These are phyloP conservation scores for Cyclospora cayetanensis DNA, from an alignment of 169 alveolate genomes.

Conservation along the genomic window DNA sequence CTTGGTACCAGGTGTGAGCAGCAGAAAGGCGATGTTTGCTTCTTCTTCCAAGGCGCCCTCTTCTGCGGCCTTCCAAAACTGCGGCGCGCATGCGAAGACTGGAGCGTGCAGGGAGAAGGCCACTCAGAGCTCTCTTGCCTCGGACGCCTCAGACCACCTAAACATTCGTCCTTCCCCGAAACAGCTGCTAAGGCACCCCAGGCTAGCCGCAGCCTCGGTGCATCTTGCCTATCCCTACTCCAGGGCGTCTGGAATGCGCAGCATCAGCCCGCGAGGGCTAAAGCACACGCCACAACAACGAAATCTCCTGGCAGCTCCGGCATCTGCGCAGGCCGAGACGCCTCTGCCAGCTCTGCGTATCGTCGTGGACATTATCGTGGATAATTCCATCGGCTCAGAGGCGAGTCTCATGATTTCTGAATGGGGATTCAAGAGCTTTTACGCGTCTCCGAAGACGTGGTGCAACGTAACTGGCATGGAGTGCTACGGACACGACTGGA, in stretches of 20 bases:
- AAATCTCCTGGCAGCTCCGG: not conserved
- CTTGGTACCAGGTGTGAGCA: no score
- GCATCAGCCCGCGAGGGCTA: not conserved
- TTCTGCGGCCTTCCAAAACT: no score
- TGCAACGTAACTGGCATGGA: not conserved
- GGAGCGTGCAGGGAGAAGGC: no score
- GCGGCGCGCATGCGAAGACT: no score
- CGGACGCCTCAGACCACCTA: no score
- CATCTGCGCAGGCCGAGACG: not conserved
- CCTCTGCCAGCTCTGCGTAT: not conserved
- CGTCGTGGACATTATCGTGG: not conserved
- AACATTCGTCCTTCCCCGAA: not conserved
- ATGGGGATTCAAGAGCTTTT: not conserved
- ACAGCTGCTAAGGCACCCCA: not conserved
- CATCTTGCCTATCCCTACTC: not conserved
- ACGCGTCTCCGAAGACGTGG: not conserved
- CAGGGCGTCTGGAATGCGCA: not conserved
- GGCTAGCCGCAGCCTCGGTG: not conserved
- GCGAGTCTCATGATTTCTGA: not conserved
- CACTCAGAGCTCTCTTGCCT: no score
- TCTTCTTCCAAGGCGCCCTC: no score
- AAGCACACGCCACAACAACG: not conserved
- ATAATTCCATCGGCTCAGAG: not conserved
- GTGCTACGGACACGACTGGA: slow-evolving; percentile 15
- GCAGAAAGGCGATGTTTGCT: no score